These are phyloP conservation scores for Yamadazyma triangularis DNA, from an alignment of 1,139 yeast species.

Conservation along the genomic window DNA sequence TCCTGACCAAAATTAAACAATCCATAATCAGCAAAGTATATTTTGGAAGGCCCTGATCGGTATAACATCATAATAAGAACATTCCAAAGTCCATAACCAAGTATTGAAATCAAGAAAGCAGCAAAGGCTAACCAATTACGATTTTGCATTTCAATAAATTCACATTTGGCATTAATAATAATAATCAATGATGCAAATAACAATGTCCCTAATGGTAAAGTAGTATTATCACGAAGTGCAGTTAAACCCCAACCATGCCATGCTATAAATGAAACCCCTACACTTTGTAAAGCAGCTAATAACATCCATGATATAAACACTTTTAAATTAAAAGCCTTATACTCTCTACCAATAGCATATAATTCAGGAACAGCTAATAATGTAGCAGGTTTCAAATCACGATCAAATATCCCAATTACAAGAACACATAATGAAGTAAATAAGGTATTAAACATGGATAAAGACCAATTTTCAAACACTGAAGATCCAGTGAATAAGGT, in stretches of 20 bases:
- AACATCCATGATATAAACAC: conserved; percentile 77
- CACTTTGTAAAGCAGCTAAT: conserved; percentile 70
- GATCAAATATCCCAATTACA: conserved; percentile 93
- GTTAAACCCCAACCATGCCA: conserved; percentile 66
- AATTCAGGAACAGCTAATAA: conserved; percentile 88
- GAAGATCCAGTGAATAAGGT: conserved; percentile 92
- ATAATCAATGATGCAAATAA: conserved; percentile 68
- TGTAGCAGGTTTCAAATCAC: conserved; percentile 85
- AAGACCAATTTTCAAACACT: conserved; percentile 90
- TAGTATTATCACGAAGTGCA: conserved; percentile 64
- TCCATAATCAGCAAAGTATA: conserved; percentile 72
- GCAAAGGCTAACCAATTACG: conserved; percentile 70
- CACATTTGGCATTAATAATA: conserved; percentile 73
- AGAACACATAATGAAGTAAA: conserved; percentile 91
- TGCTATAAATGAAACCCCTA: conserved; percentile 63
- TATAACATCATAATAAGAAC: conserved; percentile 69
- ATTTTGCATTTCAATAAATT: conserved; percentile 79
- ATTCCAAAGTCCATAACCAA: conserved; percentile 90
- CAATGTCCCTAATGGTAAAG: conserved; percentile 78
- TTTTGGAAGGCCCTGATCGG: conserved; percentile 46
- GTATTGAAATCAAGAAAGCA: conserved; percentile 67
- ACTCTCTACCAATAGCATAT: conserved; percentile 71
- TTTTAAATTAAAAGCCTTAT: conserved; percentile 67
- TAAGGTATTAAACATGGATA: conserved; percentile 93
- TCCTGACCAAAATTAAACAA: conserved; percentile 75